A percentile compares a stretch with the other conserved stretches of the same genome.
Evolutionary conservation across 176 grass and related monocot species (phyloP).

Genomic region (Urochloa ruziziensis): DNA sequence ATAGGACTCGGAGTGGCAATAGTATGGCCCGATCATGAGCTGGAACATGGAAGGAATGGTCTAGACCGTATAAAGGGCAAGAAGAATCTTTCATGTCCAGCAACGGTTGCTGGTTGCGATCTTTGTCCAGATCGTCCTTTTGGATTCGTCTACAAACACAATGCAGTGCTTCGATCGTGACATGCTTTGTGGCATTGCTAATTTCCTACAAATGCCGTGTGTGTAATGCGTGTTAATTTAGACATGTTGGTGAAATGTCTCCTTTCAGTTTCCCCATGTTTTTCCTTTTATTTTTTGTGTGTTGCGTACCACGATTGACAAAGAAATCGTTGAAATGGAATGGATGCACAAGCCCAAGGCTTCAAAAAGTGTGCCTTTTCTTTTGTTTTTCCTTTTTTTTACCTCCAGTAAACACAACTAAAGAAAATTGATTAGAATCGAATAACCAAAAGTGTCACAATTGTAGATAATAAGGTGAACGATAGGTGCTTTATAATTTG

Average conservation of each 20-base stretch:
- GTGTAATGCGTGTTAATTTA: neutral
- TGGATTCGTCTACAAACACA: neutral
- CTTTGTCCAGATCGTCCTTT: constrained; percentile 16
- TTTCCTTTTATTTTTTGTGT: neutral
- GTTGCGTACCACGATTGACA: neutral
- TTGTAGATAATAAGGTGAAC: neutral
- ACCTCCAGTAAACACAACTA: too few species aligned
- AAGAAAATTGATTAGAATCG: neutral
- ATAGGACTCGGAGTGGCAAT: too few species aligned
- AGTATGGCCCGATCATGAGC: neutral
- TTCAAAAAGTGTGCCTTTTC: neutral
- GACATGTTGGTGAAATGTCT: neutral
- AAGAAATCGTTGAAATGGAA: neutral
- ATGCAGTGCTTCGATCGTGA: neutral
- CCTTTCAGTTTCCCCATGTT: neutral
- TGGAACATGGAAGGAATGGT: neutral
- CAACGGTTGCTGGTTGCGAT: neutral
- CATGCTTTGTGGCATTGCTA: neutral
- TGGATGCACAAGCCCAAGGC: too few species aligned
- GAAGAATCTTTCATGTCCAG: neutral
- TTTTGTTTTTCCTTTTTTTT: neutral
- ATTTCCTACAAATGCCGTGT: neutral
- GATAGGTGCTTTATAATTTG: neutral
- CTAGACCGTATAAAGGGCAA: neutral
- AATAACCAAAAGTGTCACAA: neutral